Conservation (phyloP, 345 rosid genomes). For the Eucalyptus globulus region DNA sequence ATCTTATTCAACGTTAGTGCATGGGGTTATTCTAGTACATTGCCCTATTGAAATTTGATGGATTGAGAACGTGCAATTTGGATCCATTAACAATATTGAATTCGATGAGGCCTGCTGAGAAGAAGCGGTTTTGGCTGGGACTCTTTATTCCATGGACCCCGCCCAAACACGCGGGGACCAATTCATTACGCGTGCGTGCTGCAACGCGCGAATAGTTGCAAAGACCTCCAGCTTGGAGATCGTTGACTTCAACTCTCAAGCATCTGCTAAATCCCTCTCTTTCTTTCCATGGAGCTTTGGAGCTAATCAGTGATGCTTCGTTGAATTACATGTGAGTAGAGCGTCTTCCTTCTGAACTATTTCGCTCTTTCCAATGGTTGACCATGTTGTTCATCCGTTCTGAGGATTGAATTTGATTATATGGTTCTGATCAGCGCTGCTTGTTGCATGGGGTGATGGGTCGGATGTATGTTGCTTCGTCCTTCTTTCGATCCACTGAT, state of each 20-base stretch:
- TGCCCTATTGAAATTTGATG: background rate
- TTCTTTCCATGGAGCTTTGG: background rate
- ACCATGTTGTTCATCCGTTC: background rate
- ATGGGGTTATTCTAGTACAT: background rate
- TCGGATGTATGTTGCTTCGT: background rate
- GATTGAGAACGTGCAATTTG: background rate
- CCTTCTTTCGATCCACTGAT: background rate
- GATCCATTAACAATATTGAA: background rate
- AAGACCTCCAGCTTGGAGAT: background rate
- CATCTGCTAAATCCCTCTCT: background rate
- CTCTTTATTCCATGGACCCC: background rate
- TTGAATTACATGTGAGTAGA: background rate
- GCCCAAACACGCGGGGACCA: background rate
- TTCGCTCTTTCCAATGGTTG: background rate
- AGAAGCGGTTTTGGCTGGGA: background rate
- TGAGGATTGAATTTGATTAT: background rate
- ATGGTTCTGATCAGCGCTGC: background rate
- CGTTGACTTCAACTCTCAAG: background rate
- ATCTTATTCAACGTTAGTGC: background rate
- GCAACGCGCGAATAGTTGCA: background rate
- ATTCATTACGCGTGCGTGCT: background rate
- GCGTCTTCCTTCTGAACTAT: background rate
- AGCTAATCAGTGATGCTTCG: background rate
- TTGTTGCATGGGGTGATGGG: background rate
- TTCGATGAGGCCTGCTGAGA: background rate